Conservation (phyloP, 805 yeast species). For the Ogataea thermomethanolica region DNA sequence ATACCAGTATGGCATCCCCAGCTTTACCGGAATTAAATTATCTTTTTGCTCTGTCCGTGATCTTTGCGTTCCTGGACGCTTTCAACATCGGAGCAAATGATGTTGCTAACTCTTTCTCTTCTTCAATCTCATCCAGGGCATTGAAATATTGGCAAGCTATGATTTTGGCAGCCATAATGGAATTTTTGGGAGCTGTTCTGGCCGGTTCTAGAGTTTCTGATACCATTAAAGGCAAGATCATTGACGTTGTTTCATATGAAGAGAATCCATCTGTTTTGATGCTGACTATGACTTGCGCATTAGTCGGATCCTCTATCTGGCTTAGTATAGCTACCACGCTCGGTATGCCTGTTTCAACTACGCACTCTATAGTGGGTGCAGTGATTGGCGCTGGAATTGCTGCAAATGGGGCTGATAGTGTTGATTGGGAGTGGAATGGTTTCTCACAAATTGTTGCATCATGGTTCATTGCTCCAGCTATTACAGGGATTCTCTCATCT, state of each 20-base stretch:
- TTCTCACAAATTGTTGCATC: constrained; percentile 72
- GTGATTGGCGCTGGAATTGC: constrained; percentile 74
- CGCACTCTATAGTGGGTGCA: constrained; percentile 77
- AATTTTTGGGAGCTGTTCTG: constrained; percentile 69
- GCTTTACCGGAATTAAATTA: constrained; percentile 49
- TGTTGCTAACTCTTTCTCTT: constrained; percentile 77
- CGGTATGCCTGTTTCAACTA: constrained; percentile 79
- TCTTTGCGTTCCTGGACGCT: constrained; percentile 75
- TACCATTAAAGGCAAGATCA: constrained; percentile 64
- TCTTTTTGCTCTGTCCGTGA: constrained; percentile 63
- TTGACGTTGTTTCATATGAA: constrained; percentile 47
- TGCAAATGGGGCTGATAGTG: constrained; percentile 56
- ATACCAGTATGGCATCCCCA: no score
- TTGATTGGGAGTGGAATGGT: constrained; percentile 76
- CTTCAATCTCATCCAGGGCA: constrained; percentile 67
- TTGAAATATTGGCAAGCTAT: constrained; percentile 73
- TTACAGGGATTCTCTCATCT: constrained; percentile 64
- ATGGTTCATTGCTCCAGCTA: constrained; percentile 73
- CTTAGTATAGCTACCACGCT: constrained; percentile 60
- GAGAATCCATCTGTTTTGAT: constrained; percentile 66
- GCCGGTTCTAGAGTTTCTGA: constrained; percentile 74
- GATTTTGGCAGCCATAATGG: constrained; percentile 67
- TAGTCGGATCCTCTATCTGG: constrained; percentile 72
- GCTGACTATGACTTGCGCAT: constrained; percentile 73
- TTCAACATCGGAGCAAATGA: constrained; percentile 81